phyloP scores from a whole-genome alignment of 2,329 filamentous ascomycete genomes.

The Alternaria panax region DNA sequence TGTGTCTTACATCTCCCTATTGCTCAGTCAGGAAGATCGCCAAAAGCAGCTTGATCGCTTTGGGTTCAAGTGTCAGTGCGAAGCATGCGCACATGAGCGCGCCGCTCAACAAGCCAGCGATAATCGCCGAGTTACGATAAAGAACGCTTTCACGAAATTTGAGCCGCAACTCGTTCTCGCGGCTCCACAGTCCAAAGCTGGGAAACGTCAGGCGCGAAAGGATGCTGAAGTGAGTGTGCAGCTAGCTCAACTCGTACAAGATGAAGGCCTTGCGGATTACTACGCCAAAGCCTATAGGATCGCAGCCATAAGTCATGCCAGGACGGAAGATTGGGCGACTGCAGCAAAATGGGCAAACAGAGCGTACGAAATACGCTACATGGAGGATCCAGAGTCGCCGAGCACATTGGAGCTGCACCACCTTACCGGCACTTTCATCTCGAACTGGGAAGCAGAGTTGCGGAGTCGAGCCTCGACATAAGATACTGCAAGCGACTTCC shows the following conservation, averaged over 20 bases:
- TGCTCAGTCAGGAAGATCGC: slow-evolving; percentile 39
- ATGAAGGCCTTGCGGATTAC: slow-evolving; percentile 46
- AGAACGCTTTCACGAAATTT: slow-evolving; percentile 35
- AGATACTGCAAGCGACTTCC: background rate
- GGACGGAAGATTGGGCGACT: slow-evolving; percentile 38
- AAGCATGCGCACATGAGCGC: slow-evolving; percentile 44
- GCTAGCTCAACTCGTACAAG: slow-evolving; percentile 41
- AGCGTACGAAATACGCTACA: slow-evolving; percentile 37
- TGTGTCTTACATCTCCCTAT: slow-evolving; percentile 50
- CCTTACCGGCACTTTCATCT: slow-evolving; percentile 39
- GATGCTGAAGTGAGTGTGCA: slow-evolving; percentile 39
- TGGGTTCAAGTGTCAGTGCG: slow-evolving; percentile 49
- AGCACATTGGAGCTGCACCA: slow-evolving; percentile 40
- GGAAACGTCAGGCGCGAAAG: slow-evolving; percentile 31
- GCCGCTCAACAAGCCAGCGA: slow-evolving; percentile 34
- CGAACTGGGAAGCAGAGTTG: slow-evolving; percentile 40
- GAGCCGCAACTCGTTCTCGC: slow-evolving; percentile 35
- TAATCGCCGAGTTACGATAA: slow-evolving; percentile 36
- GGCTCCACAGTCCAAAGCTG: slow-evolving; percentile 29
- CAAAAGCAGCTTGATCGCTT: slow-evolving; percentile 44
- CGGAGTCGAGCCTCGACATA: slow-evolving; percentile 13
- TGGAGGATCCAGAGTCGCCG: slow-evolving; percentile 38
- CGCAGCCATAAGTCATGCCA: slow-evolving; percentile 41
- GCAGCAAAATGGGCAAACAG: slow-evolving; percentile 44
- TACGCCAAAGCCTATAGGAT: slow-evolving; percentile 44